Percentiles rank a stretch among this genome's conserved stretches.
These are phyloP conservation scores for Ramichloridium luteum DNA, from an alignment of 2,329 filamentous ascomycete species.

Conservation along the genomic window DNA sequence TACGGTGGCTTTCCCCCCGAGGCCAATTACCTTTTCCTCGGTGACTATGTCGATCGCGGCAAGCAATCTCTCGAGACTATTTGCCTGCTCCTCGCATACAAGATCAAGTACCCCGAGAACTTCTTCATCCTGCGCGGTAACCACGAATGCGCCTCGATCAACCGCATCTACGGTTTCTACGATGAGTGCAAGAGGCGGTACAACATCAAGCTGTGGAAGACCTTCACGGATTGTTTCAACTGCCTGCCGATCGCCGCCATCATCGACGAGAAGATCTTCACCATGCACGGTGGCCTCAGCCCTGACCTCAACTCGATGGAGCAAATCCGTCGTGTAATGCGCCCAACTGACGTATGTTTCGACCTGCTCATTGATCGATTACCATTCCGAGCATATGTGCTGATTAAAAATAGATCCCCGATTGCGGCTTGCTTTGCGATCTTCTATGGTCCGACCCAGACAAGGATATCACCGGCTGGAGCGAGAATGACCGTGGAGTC, in stretches of 20 bases:
- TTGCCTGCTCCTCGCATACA: conserved; percentile 91
- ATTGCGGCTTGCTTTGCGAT: conserved; percentile 94
- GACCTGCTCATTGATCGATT: conserved; percentile 12
- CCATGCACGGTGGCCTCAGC: conserved; percentile 96
- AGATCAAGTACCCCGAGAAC: conserved; percentile 99
- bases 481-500: conserved; percentile 95
- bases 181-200: conserved; percentile 98
- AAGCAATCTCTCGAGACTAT: conserved; percentile 99
- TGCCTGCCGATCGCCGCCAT: conserved; percentile 96
- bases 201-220: conserved; percentile 99
- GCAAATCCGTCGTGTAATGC: conserved; percentile 97
- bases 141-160: conserved; percentile 98
- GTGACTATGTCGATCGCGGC: conserved; percentile 96
- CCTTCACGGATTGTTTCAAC: conserved; percentile 99
- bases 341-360: conserved; percentile 84
- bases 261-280: conserved; percentile 99
- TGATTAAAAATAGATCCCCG: conserved; percentile 60
- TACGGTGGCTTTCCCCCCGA: conserved; percentile 97
- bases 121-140: conserved; percentile 98
- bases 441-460: conserved; percentile 97
- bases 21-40: conserved; percentile 98
- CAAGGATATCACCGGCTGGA: conserved; percentile 98
- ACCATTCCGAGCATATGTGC: conserved; percentile 1
- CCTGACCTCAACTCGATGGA: conserved; percentile 99
- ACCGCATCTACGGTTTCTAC: conserved; percentile 99